phyloP scores from a whole-genome alignment of 768 basidiomycete species.

The Auriscalpium orientale region DNA sequence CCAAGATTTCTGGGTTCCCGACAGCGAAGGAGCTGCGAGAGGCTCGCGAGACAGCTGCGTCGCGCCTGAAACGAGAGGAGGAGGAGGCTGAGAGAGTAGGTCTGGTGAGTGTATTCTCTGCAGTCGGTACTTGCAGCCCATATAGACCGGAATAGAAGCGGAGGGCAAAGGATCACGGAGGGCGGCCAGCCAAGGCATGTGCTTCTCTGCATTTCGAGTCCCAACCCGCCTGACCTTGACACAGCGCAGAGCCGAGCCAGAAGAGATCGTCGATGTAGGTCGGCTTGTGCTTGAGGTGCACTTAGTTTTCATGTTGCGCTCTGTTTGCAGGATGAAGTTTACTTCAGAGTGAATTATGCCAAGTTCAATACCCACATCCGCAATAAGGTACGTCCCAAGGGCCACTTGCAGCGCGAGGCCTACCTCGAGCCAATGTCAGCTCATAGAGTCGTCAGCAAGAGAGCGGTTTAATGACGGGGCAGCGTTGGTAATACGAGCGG shows the following conservation, averaged over 20 bases:
- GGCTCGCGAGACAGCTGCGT: slow-evolving; percentile 58
- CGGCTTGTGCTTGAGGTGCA: background rate
- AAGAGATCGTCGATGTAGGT: slow-evolving; percentile 58
- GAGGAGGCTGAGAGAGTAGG: slow-evolving; percentile 69
- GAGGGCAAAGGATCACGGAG: slow-evolving; percentile 44
- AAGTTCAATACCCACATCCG: slow-evolving; percentile 83
- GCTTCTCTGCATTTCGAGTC: background rate
- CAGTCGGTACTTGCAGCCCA: slow-evolving; percentile 1
- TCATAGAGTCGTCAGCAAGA: slow-evolving; percentile 67
- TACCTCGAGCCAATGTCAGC: slow-evolving; percentile 33
- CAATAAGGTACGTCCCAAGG: slow-evolving; percentile 52
- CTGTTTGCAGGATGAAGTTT: slow-evolving; percentile 57
- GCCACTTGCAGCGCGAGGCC: background rate
- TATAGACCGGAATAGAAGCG: slow-evolving; percentile 44
- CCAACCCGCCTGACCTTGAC: background rate
- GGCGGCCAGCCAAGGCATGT: slow-evolving; percentile 49
- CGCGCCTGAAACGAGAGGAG: slow-evolving; percentile 60
- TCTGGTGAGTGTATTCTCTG: slow-evolving; percentile 40
- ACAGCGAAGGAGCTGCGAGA: slow-evolving; percentile 73
- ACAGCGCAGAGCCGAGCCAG: slow-evolving; percentile 42
- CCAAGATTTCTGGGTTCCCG: slow-evolving; percentile 66
- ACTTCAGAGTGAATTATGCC: slow-evolving; percentile 85
- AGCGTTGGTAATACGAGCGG: slow-evolving; percentile 61
- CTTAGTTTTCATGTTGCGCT: background rate
- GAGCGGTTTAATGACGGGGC: slow-evolving; percentile 78